Evolutionary conservation across 257 asterid species (phyloP).

Genomic region (Anisodus acutangulus): DNA sequence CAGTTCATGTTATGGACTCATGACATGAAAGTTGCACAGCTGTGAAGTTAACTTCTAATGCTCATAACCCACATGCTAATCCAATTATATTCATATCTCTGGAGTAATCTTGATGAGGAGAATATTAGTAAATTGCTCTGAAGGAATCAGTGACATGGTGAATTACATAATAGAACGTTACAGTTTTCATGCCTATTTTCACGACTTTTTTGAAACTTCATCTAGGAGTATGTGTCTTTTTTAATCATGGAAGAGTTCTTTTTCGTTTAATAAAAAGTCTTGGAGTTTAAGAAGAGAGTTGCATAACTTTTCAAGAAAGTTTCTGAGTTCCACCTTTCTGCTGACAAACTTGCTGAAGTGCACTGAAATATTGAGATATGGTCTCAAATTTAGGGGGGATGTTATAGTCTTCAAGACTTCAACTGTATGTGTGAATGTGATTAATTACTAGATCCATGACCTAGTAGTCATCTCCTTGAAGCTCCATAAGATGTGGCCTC

Average conservation of each 20-base stretch:
- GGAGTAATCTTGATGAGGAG: not conserved
- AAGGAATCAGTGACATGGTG: not conserved
- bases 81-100: not conserved
- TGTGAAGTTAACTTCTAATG: not conserved
- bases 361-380: not conserved
- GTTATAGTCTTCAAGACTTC: conserved; percentile 7
- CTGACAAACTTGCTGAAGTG: conserved; percentile 10
- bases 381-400: not conserved
- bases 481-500: not conserved
- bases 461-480: conserved; percentile 21
- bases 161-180: not conserved
- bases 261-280: not conserved
- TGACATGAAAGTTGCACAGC: conserved; percentile 7
- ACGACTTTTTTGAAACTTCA: not conserved
- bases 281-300: not conserved
- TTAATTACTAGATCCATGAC: not conserved
- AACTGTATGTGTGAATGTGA: not conserved
- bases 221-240: not conserved
- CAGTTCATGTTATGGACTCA: not conserved
- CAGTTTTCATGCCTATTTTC: not conserved
- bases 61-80: not conserved
- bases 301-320: not conserved
- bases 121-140: not conserved
- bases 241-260: not conserved
- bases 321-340: not conserved